These are phyloP conservation scores for Medakamo hakoo DNA, from an alignment of 139 green algal genomes.

Conservation along the genomic window DNA sequence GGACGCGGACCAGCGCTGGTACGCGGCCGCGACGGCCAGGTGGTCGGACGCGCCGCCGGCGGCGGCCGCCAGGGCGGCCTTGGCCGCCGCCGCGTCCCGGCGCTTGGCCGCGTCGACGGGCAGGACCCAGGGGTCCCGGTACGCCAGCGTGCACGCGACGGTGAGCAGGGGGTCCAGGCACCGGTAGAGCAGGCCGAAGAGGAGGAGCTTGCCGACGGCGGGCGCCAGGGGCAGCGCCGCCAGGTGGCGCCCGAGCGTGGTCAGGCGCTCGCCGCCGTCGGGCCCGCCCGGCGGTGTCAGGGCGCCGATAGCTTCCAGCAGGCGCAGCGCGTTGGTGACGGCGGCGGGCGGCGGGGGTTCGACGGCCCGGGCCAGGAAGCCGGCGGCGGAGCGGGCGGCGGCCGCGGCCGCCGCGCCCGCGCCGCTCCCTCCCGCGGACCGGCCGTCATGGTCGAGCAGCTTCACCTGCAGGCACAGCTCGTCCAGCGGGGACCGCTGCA, in stretches of 20 bases:
- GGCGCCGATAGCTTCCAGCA: conserved; percentile 47
- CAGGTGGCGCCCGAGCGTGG: conserved; percentile 61
- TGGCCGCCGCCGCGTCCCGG: conserved; percentile 6
- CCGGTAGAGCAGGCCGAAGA: conserved; percentile 52
- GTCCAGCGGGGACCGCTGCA: conserved; percentile 37
- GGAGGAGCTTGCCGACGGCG: conserved; percentile 66
- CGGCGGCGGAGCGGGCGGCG: conserved; percentile 8
- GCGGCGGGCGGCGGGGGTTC: conserved; percentile 34
- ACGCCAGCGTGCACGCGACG: conserved; percentile 49
- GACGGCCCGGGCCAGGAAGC: conserved; percentile 39
- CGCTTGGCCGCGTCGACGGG: conserved; percentile 22
- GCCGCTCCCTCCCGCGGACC: background rate
- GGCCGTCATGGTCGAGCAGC: conserved; percentile 30
- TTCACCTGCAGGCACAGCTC: conserved; percentile 54
- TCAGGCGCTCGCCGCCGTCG: conserved; percentile 35
- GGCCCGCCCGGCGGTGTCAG: conserved; percentile 4
- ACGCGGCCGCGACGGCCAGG: conserved; percentile 36
- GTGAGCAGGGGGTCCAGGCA: conserved; percentile 67
- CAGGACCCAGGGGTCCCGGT: conserved; percentile 49
- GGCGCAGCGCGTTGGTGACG: conserved; percentile 21
- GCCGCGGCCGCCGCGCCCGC: background rate
- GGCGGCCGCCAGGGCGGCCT: conserved; percentile 12
- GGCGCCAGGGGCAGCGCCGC: conserved; percentile 59
- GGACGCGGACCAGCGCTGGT: conserved; percentile 25
- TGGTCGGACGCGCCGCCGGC: conserved; percentile 41